Base-by-base conservation (phyloP, 2,329 filamentous ascomycete genomes). In the Thelonectria blattea region DNA sequence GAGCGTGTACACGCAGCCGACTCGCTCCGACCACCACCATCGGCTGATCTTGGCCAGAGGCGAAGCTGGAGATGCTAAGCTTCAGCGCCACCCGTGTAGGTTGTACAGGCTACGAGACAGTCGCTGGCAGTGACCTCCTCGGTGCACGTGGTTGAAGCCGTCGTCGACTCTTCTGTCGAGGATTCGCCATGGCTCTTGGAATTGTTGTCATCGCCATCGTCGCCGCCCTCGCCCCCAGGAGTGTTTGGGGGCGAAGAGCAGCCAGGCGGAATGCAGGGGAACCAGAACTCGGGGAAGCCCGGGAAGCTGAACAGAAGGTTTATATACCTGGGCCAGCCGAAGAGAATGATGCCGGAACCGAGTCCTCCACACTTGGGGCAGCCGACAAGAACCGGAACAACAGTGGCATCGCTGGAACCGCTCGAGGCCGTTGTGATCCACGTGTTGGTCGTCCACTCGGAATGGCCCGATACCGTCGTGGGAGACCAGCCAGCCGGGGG, bases 361-460 rank as follows among this genome's bases (percentile, higher is more conserved):
- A 1, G 3, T 17, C 59, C 61, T 1, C 56, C 59, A 6, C 65
- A 67, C 0, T 39, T 6, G 1, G 32, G n/a, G 43, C 56, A 65
- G 5, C 64, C 58, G 1, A 67, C 58, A 0, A 67, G 30, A 9
- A 67, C 61, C 1, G 65, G 65, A 1, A 67, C 61, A 3, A 65
- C 10, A 9, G 65, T 67, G 1, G 62, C 54, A 9, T 62, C 58
- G 5, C 24, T 39, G 1, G 64, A 65, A 2, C 37, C 58, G 1
- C 51, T 53, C 0, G 58, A 56, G 1, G 64, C 64, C 2, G 64
- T 66, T 1, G 64, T 65, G 30, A 65, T 65, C 64, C 64, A 66
- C 3, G 64, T 64, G 34, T 66, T 66, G 14, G 55, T 32, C 3
- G 58, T 58, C 64, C 64, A 66, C 20, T 66, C 64, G 2, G 60